Percentiles rank a stretch among this genome's conserved stretches.
phyloP scores from a whole-genome alignment of 257 asterid genomes.

The Solanum sejunctum region DNA sequence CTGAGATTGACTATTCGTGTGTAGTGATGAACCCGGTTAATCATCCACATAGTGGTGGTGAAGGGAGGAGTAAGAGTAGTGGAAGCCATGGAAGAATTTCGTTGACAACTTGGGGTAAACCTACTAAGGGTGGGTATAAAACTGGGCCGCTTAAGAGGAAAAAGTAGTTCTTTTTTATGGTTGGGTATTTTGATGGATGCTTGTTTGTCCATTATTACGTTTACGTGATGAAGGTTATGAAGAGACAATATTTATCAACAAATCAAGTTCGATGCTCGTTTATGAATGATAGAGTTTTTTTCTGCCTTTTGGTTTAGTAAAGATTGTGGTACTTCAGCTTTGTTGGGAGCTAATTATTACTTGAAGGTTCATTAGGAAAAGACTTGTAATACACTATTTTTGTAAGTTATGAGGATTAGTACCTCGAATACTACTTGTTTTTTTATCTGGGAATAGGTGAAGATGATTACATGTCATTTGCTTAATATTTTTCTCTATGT shows the following conservation, averaged over 20 bases:
- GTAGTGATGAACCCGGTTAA: conserved; percentile 88
- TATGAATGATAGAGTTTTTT: background rate
- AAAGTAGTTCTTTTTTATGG: conserved; percentile 9
- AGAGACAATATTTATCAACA: background rate
- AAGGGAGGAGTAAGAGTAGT: conserved; percentile 87
- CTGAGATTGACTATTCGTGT: conserved; percentile 65
- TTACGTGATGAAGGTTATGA: background rate
- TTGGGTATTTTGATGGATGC: background rate
- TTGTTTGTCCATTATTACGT: background rate
- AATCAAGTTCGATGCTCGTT: background rate
- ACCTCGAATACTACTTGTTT: too few relatives aligned
- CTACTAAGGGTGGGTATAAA: conserved; percentile 80
- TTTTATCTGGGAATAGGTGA: too few relatives aligned
- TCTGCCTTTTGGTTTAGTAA: background rate
- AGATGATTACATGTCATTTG: too few relatives aligned
- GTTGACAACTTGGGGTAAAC: conserved; percentile 80
- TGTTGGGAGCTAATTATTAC: background rate
- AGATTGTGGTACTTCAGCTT: background rate
- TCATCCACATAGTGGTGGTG: conserved; percentile 94
- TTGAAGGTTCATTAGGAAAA: background rate
- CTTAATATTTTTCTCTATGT: too few relatives aligned
- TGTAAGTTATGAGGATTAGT: too few relatives aligned
- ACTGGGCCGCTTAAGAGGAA: conserved; percentile 58
- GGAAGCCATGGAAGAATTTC: conserved; percentile 58
- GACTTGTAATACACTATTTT: background rate